These are phyloP conservation scores for Teratosphaeria destructans DNA, from an alignment of 2,329 filamentous ascomycete genomes.

Conservation along the genomic window DNA sequence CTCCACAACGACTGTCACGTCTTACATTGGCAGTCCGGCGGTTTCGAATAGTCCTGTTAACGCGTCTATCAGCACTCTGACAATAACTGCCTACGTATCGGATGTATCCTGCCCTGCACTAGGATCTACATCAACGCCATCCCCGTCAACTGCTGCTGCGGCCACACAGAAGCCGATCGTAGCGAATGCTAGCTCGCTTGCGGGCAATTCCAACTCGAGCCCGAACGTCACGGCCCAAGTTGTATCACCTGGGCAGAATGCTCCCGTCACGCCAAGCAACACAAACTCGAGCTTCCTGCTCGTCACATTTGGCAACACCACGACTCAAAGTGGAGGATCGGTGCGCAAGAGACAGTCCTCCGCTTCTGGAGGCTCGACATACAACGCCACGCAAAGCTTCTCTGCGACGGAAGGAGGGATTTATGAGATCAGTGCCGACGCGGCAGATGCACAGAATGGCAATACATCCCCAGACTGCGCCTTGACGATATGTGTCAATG, in stretches of 20 bases:
- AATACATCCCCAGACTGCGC: slow-evolving; percentile 1
- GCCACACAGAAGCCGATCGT: neutral
- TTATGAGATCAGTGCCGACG: slow-evolving; percentile 5
- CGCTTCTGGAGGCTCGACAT: neutral
- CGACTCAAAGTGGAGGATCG: neutral
- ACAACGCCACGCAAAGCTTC: slow-evolving; percentile 8
- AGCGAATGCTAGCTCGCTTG: neutral
- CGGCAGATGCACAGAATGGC: slow-evolving; percentile 2
- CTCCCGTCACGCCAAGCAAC: neutral
- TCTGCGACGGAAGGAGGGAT: neutral
- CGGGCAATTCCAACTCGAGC: neutral
- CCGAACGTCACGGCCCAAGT: neutral
- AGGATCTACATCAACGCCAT: neutral
- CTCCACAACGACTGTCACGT: neutral
- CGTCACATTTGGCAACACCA: neutral
- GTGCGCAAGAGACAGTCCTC: neutral
- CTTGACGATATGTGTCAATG: slow-evolving; percentile 5
- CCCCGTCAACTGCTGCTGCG: neutral
- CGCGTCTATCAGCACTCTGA: neutral
- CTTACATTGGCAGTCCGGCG: neutral
- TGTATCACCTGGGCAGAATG: neutral
- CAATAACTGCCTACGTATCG: neutral
- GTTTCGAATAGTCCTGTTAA: neutral
- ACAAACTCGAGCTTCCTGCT: neutral
- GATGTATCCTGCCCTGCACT: neutral